Conservation (phyloP, 1,284 basidiomycete species). For the Ustilago bromivora region DNA sequence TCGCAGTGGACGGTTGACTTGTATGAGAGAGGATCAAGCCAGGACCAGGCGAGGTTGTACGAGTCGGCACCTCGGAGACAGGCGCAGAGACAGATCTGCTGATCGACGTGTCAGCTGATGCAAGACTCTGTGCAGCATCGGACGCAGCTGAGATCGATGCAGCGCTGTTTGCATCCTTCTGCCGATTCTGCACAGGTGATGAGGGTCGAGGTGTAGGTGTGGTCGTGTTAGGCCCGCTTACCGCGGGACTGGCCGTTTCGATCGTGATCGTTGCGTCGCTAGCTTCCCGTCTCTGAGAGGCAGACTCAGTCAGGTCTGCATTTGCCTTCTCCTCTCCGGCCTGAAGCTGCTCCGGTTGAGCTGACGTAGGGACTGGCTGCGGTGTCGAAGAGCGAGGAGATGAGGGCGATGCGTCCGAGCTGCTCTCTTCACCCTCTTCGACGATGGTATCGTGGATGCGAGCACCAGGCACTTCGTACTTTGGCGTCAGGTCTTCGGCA, state of each 20-base stretch:
- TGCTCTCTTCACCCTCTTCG: conserved; percentile 47
- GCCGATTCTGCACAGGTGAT: conserved; percentile 24
- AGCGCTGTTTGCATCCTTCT: conserved; percentile 4
- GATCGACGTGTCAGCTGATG: conserved; percentile 21
- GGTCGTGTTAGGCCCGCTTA: conserved; percentile 42
- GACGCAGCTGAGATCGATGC: conserved; percentile 3
- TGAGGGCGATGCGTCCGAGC: conserved; percentile 34
- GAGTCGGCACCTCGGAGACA: conserved; percentile 43
- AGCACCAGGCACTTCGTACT: conserved; percentile 27
- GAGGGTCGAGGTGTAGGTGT: conserved; percentile 47
- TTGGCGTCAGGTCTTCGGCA: conserved; percentile 23
- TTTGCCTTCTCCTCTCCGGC: background rate
- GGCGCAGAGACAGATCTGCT: conserved; percentile 35
- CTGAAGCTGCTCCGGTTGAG: background rate
- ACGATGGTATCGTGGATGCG: conserved; percentile 43
- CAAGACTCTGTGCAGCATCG: conserved; percentile 1
- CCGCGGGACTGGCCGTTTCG: conserved; percentile 23
- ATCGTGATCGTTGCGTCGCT: conserved; percentile 42
- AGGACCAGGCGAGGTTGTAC: conserved; percentile 37
- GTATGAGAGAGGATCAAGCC: conserved; percentile 21
- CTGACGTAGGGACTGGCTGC: conserved; percentile 7
- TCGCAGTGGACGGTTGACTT: conserved; percentile 20
- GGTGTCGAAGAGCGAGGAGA: conserved; percentile 23
- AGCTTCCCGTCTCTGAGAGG: conserved; percentile 18
- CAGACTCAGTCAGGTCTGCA: background rate